Evolutionary conservation across 371 early-diverging fungal species (phyloP), one percentile per base, ranked within the genome.

Genomic region (Mortierella sp.): DNA sequence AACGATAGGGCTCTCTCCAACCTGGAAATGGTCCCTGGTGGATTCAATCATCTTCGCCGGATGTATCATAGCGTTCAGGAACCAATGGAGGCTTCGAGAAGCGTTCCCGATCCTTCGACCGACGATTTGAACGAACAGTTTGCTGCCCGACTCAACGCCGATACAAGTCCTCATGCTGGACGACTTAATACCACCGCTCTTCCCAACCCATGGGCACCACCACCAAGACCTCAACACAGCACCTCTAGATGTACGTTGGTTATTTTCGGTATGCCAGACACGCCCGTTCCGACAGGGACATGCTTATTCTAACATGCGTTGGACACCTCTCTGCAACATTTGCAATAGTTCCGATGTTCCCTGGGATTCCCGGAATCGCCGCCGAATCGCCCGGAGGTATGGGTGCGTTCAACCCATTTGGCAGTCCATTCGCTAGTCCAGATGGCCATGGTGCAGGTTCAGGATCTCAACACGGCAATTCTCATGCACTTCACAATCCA

Each of bases 1-100:
- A 92, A 93, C 67, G 95, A 95, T 72, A 89, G 94, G 34, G 94
- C 92, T 22, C 80, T 95, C 40, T 90, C 92, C n/a, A 94, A 94
- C 62, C 84, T 95, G 60, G 95, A 95, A 70, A 82, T 86, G 80
- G 80, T 91, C 50, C 95, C 95, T 2, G 94, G 94, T 40, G 95
- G 95, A 43, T 94, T 91, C 67, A 91, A 93, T 53, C 92, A 93
- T 77, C 83, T 95, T 58, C 88, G 88, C 52, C 80, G 91, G 45
- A 88, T 95, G 88, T 93, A 94, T 73, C 84, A 88, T 54, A 86
- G 82, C 45, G 69, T 92, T 55, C 92, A 92, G 67, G 87, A 89
- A 61, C 93, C 94, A 28, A 80, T 92, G 79, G 87, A 87, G 39
- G 77, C 70, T 27, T 77, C 70, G 21, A 45, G 64, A 43, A 71